phyloP scores from a whole-genome alignment of 2,329 filamentous ascomycete genomes.

The Fusarium haematococcum region DNA sequence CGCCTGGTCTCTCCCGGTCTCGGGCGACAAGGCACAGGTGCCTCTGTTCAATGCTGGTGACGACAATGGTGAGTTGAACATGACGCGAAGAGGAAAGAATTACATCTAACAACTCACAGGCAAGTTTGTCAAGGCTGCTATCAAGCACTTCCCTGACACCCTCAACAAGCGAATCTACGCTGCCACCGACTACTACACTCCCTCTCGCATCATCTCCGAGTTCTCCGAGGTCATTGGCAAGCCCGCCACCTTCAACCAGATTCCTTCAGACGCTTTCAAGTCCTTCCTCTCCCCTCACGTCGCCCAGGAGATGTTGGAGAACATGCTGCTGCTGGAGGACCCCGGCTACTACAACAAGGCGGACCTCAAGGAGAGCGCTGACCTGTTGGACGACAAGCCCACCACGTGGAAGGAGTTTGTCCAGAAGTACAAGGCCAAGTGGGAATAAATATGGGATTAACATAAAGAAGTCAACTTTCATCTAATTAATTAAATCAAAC shows the following conservation, averaged over 20 bases:
- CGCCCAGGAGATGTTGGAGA: slow-evolving; percentile 55
- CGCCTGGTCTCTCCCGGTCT: slow-evolving; percentile 43
- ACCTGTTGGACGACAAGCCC: slow-evolving; percentile 51
- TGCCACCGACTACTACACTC: slow-evolving; percentile 52
- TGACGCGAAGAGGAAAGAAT: accelerated
- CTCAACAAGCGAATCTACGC: slow-evolving; percentile 51
- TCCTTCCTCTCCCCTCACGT: slow-evolving; percentile 45
- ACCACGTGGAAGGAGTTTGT: slow-evolving; percentile 54
- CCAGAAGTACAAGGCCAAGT: slow-evolving; percentile 46
- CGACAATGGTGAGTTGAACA: slow-evolving; percentile 53
- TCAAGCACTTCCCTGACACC: slow-evolving; percentile 43
- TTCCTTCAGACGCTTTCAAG: slow-evolving; percentile 52
- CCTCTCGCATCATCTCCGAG: slow-evolving; percentile 47
- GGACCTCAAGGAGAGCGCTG: slow-evolving; percentile 47
- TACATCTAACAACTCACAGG: slow-evolving; percentile 22
- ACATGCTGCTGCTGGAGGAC: slow-evolving; percentile 55
- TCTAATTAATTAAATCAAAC: background rate
- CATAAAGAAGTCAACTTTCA: background rate
- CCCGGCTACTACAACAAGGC: slow-evolving; percentile 56
- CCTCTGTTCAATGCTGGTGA: slow-evolving; percentile 52
- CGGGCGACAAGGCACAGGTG: slow-evolving; percentile 47
- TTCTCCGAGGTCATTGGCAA: slow-evolving; percentile 52
- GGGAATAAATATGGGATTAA: slow-evolving; percentile 23
- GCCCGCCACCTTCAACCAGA: slow-evolving; percentile 44
- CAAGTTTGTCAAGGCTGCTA: slow-evolving; percentile 51